Evolutionary conservation across 352 stramenopile species (phyloP), one percentile per base, ranked within the genome.

Genomic region (Phytophthora melonis): DNA sequence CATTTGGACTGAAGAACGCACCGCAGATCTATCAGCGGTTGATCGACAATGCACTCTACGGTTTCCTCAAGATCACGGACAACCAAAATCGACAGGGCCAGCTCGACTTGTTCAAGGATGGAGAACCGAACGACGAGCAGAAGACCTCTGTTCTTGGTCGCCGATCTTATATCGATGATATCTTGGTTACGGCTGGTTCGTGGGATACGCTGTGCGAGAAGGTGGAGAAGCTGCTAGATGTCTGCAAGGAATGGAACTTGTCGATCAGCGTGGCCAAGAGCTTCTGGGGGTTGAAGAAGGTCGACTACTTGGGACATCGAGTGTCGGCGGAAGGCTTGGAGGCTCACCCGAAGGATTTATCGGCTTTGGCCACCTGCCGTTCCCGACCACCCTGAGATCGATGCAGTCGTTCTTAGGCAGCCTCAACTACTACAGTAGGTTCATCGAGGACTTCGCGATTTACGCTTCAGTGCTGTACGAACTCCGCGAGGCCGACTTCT

Each of bases 401-500:
- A 25, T 25, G 23, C 23, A 25, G 23, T 25, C 23, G 2, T 25
- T 25, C 23, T 25, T 25, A 25, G 23, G 23, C 23, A 43, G 34
- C 3, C 11, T 43, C 8, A 43, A 43, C 11, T 43, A 43, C 34
- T 43, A 43, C 34, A 43, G 34, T 3, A 43, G 34, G 34, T 43
- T 43, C 34, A 43, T 43, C 34, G 34, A 43, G 11, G 23, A 25
- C 23, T 25, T 25, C 23, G 23, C 23, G 23, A 25, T 25, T 25
- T 25, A 25, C 23, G 23, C 23, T 25, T 25, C 23, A 2, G 30
- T 57, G 3, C 54, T 63, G 18, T 62, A 69, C 19, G 32, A 62
- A 16, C 63, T 69, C n/a, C 56, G 32, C 0, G 56, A 62, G 36
- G 13, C 36, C 8, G 36, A 45, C 36, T 45, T 45, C 36, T 45